Evolutionary conservation across 345 rosid species (phyloP).

Genomic region (Populus pruinosa): DNA sequence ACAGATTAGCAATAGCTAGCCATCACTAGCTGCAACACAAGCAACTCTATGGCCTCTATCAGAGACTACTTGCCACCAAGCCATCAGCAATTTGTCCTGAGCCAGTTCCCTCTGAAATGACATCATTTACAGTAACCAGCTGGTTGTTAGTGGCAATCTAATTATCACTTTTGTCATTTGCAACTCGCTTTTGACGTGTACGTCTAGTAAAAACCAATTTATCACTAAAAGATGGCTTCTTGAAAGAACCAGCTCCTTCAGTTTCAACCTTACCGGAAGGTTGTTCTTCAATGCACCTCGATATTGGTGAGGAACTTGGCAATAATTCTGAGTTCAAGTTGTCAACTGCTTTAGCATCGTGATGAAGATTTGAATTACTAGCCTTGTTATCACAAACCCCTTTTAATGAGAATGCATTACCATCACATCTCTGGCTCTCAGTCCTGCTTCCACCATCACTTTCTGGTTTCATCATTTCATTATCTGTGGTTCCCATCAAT

Average conservation of each 20-base stretch:
- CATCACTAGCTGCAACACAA: conserved; percentile 1
- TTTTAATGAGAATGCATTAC: neutral
- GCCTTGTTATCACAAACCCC: neutral
- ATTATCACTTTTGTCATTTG: conserved; percentile 7
- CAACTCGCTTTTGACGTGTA: conserved; percentile 5
- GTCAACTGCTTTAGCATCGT: conserved; percentile 1
- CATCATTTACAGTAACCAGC: neutral
- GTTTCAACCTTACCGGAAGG: conserved; percentile 7
- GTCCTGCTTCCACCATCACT: conserved; percentile 4
- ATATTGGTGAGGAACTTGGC: neutral
- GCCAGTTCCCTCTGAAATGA: neutral
- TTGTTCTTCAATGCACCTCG: neutral
- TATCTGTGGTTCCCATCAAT: neutral
- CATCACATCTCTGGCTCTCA: neutral
- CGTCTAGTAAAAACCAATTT: neutral
- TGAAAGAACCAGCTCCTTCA: conserved; percentile 8
- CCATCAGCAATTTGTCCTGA: neutral
- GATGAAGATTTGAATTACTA: conserved; percentile 1
- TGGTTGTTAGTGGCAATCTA: neutral
- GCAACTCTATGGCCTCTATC: conserved; percentile 9
- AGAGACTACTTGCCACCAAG: neutral
- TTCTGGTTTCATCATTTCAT: conserved; percentile 3
- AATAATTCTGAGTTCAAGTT: conserved; percentile 4
- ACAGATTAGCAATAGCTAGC: conserved; percentile 2
- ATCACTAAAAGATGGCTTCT: neutral